Base-by-base conservation (phyloP, 139 green algal species). In the Chlamydomonas sphaeroides region DNA sequence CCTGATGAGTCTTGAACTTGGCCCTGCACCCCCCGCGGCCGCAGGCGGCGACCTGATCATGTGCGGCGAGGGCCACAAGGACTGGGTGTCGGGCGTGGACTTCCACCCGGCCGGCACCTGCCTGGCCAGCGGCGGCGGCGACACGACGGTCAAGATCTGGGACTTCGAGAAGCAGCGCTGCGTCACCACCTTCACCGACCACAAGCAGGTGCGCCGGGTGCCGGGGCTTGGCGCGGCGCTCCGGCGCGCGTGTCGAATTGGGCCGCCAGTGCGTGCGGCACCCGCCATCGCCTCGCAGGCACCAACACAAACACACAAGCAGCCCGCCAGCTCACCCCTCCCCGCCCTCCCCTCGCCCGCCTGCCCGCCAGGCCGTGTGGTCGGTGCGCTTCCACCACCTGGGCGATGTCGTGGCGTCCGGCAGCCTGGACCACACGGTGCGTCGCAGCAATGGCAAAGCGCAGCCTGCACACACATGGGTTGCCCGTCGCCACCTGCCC, bases 81-180 rank as follows among this genome's bases (percentile, higher is more conserved):
- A 95, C 86, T 98, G 95, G 95, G 92, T 98, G 67, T 84, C 92
- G 23, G 91, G 91, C 17, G 84, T 96, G 30, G 90, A 93, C 88
- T 97, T 97, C 84, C 89, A 97, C 73, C 94, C 89, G 28, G 49
- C 74, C 11, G 93, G 93, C 33, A 89, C 93, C 49, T 89, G 92
- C 53, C 63, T 98, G 61, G 92, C 91, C 30, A 91, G 80, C 39
- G 93, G 92, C 71, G 92, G 89, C 61, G 90, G 95, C 61, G 95
- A 98, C 88, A 90, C 89, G 78, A 91, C 84, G 32, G 89, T 94
- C n/a, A 94, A 95, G 71, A 65, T 98, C 42, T 98, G 95, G 95
- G 92, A 95, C 93, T 97, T 97, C 88, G 89, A 93, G 69, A 86
- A 93, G 84, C 90, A 94, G 87, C 80, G 85, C 45, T 98, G 95